A percentile compares a stretch with the other conserved stretches of the same genome.
These are phyloP conservation scores for Cutaneotrichosporon sp. DNA, from an alignment of 1,284 basidiomycete genomes.

Conservation along the genomic window DNA sequence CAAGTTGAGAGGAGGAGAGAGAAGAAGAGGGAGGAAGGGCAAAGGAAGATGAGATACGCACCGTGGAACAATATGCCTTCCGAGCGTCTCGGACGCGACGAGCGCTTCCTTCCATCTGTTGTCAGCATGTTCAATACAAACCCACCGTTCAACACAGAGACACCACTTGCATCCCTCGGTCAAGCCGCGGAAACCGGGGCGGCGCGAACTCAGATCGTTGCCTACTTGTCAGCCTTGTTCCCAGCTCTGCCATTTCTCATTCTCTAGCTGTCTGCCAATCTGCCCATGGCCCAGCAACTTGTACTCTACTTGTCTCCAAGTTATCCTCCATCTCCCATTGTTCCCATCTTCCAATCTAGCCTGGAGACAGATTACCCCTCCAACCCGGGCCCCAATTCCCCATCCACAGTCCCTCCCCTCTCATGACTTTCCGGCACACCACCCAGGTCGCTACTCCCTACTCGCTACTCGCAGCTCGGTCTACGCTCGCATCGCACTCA, in stretches of 20 bases:
- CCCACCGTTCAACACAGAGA: conserved; percentile 48
- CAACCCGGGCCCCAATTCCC: too few relatives aligned
- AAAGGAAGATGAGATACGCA: conserved; percentile 16
- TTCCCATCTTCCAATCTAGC: too few relatives aligned
- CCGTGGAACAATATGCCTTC: conserved; percentile 47
- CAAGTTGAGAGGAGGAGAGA: neutral
- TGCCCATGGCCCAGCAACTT: neutral
- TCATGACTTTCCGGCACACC: neutral
- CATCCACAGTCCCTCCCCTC: too few relatives aligned
- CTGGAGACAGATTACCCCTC: too few relatives aligned
- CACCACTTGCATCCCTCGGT: conserved; percentile 51
- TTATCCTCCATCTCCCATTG: too few relatives aligned
- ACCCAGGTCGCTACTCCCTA: neutral
- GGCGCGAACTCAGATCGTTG: conserved; percentile 46
- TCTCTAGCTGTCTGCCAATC: neutral
- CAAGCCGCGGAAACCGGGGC: conserved; percentile 42
- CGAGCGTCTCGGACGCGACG: conserved; percentile 40
- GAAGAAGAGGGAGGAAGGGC: too few relatives aligned
- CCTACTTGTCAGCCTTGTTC: conserved; percentile 32
- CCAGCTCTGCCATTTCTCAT: neutral
- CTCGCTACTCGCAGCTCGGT: neutral
- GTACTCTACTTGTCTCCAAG: too few relatives aligned
- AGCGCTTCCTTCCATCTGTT: conserved; percentile 51
- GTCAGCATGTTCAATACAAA: neutral
- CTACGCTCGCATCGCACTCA: conserved; percentile 20